Conservation (phyloP, 108 stramenopile species). For the Conticribra guillardii region DNA sequence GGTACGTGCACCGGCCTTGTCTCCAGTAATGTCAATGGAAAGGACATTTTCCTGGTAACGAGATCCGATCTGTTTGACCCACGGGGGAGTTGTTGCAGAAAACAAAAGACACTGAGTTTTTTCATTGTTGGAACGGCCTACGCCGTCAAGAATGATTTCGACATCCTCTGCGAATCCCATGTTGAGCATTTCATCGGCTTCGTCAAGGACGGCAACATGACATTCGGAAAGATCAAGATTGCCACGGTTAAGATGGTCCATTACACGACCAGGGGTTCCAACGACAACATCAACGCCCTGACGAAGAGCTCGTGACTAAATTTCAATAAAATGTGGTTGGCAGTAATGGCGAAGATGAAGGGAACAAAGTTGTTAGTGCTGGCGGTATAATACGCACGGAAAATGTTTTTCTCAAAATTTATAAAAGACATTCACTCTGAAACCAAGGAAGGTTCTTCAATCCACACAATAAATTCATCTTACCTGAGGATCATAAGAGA, state of each 20-base stretch:
- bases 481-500: slow-evolving; percentile 91
- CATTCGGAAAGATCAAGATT: slow-evolving; percentile 86
- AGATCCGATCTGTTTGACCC: slow-evolving; percentile 93
- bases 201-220: slow-evolving; percentile 93
- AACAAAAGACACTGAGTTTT: slow-evolving; percentile 96
- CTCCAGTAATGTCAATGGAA: slow-evolving; percentile 90
- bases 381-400: too few species aligned
- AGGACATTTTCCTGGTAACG: slow-evolving; percentile 89
- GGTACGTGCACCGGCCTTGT: slow-evolving; percentile 80
- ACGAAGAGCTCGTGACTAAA: slow-evolving; percentile 74
- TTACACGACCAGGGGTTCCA: slow-evolving; percentile 98
- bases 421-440: too few species aligned
- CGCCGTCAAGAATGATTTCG: slow-evolving; percentile 87
- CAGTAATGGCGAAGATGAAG: too few species aligned
- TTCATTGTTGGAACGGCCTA: slow-evolving; percentile 63
- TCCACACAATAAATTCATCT: slow-evolving; percentile 1
- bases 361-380: too few species aligned
- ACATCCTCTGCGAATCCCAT: slow-evolving; percentile 99
- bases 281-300: slow-evolving; percentile 95
- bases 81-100: slow-evolving; percentile 97
- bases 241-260: slow-evolving; percentile 96
- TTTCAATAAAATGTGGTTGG: background rate
- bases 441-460: background rate
- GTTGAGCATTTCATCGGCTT: slow-evolving; percentile 99
- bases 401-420: too few species aligned